Evolutionary conservation across 1,139 yeast species (phyloP), one percentile per base, ranked within the genome.

Genomic region (Saccharomyces hybrid): DNA sequence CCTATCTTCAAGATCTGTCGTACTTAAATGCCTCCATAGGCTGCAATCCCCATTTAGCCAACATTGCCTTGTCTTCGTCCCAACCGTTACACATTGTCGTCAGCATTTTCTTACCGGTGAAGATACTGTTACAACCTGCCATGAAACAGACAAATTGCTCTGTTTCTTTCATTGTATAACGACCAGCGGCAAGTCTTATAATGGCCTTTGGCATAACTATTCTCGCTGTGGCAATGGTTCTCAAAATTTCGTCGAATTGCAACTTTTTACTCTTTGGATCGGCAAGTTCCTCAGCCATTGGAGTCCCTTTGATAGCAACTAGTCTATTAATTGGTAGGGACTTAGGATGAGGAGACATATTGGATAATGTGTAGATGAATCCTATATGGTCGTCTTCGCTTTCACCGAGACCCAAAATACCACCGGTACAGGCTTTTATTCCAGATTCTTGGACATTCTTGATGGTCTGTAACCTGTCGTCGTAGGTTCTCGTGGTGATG

Each of bases 51-150:
- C 93, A 86, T 61, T 78, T 80, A 2, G 70, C 68, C 44, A 86
- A 72, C 88, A 86, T 81, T 8, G 71, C 76, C 59, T 78, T 84
- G 66, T 86, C 95, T 65, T 85, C 93, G 51, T 85, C 89, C 93
- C 93, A 86, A 3, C 90, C 91, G 59, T 82, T 84, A 67, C 95
- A 86, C 84, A 84, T 82, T 3, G 95, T 86, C 2, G 95, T 86
- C 57, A 86, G 72, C 93, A 86, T 86, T 62, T 79, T 82, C 68
- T 86, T 85, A 25, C 95, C 95, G 0, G 93, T 86, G 68, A 86
- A 86, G 51, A 86, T 83, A 14, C 93, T 91, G 70, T 86, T 86
- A 57, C 85, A 83, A 11, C 95, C 95, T 48, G 86, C 82, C 82
- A 84, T 77, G 67, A 86, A 86, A 61, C 91, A 84, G 64, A 86